Conservation (phyloP, 2,329 filamentous ascomycete genomes). For the Elsinoe necatrix region DNA sequence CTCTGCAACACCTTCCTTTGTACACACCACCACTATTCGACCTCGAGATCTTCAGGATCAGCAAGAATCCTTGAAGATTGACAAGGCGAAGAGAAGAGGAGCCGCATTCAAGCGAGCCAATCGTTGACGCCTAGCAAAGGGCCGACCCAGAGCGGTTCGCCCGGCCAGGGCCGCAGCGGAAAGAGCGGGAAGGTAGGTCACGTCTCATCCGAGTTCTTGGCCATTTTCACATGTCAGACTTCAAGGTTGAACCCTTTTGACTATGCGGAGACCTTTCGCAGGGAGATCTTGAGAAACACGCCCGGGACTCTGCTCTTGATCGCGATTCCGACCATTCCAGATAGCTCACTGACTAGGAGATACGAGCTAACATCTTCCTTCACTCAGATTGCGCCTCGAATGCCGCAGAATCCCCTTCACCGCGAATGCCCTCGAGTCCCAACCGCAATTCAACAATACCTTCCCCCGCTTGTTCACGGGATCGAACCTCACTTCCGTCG, state of each 20-base stretch:
- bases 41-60: background rate
- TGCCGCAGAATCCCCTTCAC: conserved; percentile 2
- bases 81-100: background rate
- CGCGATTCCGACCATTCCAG: background rate
- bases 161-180: background rate
- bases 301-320: background rate
- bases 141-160: background rate
- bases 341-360: background rate
- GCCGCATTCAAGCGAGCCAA: background rate
- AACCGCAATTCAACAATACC: conserved; percentile 12
- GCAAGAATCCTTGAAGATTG: background rate
- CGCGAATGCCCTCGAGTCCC: conserved; percentile 12
- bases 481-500: background rate
- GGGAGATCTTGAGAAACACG: background rate
- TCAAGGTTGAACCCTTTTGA: conserved; percentile 13
- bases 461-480: conserved; percentile 5
- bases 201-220: background rate
- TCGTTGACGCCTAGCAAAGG: background rate
- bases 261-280: background rate
- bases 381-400: background rate
- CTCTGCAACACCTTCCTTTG: background rate
- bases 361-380: background rate
- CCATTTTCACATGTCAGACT: conserved; percentile 11
- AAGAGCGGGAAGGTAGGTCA: background rate
- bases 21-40: background rate